phyloP scores from a whole-genome alignment of 257 asterid species.

The Solanum rostratum region DNA sequence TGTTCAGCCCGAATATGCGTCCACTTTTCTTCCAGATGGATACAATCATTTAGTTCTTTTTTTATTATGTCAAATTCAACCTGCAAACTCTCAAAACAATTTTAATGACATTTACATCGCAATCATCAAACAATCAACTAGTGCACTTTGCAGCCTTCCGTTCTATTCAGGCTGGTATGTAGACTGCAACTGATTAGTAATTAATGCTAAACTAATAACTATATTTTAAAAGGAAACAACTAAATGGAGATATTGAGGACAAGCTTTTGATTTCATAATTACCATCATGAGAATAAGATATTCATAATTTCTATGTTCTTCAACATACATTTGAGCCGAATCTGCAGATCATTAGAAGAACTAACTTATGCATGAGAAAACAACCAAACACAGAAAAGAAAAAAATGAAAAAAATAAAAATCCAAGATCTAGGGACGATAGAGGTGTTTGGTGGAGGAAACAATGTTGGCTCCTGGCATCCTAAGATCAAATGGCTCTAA shows the following conservation, averaged over 20 bases:
- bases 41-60: neutral
- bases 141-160: no score
- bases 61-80: neutral
- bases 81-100: neutral
- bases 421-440: neutral
- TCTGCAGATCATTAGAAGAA: no score
- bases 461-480: neutral
- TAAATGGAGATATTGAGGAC: no score
- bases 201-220: neutral
- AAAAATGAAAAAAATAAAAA: neutral
- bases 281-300: no score
- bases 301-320: no score
- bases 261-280: neutral
- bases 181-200: neutral
- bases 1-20: constrained; percentile 69
- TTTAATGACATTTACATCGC: no score
- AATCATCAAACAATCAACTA: no score
- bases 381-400: neutral
- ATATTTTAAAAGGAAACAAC: neutral
- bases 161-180: neutral
- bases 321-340: no score
- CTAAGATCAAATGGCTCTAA: neutral
- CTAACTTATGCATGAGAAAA: neutral
- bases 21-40: constrained; percentile 34
- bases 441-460: neutral